Base-by-base conservation (phyloP, 1,284 basidiomycete genomes). In the Pascua guehoae region DNA sequence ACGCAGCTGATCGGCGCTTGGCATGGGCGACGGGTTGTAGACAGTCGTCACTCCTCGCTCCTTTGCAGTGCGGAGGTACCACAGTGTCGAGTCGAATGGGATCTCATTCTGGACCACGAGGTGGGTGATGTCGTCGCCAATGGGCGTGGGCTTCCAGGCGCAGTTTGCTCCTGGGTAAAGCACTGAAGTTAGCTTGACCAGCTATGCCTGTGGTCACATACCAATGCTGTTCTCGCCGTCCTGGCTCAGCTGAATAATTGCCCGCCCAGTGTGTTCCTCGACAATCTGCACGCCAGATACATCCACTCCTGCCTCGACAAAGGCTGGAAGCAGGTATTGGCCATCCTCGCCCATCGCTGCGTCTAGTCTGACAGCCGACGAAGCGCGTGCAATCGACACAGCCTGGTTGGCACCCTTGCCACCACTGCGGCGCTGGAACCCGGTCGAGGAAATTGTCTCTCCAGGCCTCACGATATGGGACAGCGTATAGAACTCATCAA, bases 41-140 rank as follows among this genome's bases (percentile, higher is more conserved):
- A 83, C 65, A 8, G 75, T 74, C 11, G 57, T 67, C 2, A 78
- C 32, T 12, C 66, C 62, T 12, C 58, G 53, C 15, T 53, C 36
- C 17, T 57, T 58, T 1, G 76, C 75, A 5, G 57, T 51, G 12
- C 24, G 49, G 48, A 81, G 71, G 60, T 80, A 79, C 5, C 75
- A 65, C 11, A 72, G 53, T 4, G 82, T 83, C 5, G 75, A 72
- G 1, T 63, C 49, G 24, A 82, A 71, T 0, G 81, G 81, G 51
- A 84, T 81, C 67, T 84, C 82, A 64, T 84, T 83, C 58, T 83
- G 82, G 3, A 83, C 68, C 12, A 83, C 71, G 9, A 83, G 68
- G 62, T 82, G 79, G 15, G 79, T 75, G 8, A 41, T 16, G 44
- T 40, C 14, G 24, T 41, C 17, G 41, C 47, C 51, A 24, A 41